These are phyloP conservation scores for Alternaria gaisen DNA, from an alignment of 2,329 filamentous ascomycete species.

Conservation along the genomic window DNA sequence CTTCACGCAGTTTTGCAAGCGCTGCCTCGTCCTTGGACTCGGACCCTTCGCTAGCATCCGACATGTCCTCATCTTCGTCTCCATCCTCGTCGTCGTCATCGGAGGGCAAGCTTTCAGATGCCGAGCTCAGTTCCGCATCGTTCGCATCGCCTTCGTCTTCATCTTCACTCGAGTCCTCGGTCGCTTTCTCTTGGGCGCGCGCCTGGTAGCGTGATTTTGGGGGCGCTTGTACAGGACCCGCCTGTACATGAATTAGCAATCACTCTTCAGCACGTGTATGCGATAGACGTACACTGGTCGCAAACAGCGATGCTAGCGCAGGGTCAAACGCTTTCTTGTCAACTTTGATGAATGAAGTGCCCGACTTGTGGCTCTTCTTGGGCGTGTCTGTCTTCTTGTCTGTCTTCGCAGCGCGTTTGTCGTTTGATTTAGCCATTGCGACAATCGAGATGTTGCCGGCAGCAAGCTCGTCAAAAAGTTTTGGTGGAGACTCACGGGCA, in stretches of 20 bases:
- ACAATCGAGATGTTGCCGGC: constrained; percentile 16
- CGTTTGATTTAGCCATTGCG: constrained; percentile 47
- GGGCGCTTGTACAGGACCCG: constrained; percentile 50
- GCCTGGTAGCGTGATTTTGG: constrained; percentile 52
- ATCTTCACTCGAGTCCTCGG: constrained; percentile 54
- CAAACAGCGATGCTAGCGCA: constrained; percentile 58
- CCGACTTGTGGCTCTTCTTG: constrained; percentile 21
- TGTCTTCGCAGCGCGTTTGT: constrained; percentile 32
- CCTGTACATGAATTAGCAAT: constrained; percentile 35
- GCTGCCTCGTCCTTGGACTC: constrained; percentile 35
- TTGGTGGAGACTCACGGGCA: constrained; percentile 35
- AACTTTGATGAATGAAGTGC: constrained; percentile 34
- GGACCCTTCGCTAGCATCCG: constrained; percentile 30
- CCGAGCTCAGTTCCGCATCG: constrained; percentile 30
- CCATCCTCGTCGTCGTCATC: constrained; percentile 33
- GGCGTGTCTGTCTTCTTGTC: constrained; percentile 21
- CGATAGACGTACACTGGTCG: constrained; percentile 48
- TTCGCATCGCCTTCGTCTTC: constrained; percentile 61
- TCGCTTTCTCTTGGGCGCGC: constrained; percentile 27
- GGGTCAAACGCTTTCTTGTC: constrained; percentile 54
- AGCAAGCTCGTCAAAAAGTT: constrained; percentile 38
- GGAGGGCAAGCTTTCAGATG: constrained; percentile 16
- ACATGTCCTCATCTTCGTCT: constrained; percentile 45
- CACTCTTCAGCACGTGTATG: background rate
- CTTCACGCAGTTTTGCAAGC: constrained; percentile 38